Conservation (phyloP, 805 yeast genomes). For the Metschnikowia koreensis region DNA sequence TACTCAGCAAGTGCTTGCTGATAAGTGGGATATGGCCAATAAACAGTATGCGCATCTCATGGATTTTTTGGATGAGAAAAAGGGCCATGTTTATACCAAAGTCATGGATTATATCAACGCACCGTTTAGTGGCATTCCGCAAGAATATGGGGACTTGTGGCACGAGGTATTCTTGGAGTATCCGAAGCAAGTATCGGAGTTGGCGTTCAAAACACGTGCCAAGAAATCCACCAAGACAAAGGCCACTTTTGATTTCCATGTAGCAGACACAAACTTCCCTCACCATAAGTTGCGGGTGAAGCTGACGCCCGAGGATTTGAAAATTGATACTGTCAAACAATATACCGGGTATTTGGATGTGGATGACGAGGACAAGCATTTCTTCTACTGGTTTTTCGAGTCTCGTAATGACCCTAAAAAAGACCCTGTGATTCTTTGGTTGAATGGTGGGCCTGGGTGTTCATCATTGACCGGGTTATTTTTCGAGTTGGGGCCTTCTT, state of each 20-base stretch:
- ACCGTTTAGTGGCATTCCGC: slow-evolving; percentile 49
- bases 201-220: slow-evolving; percentile 53
- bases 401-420: slow-evolving; percentile 64
- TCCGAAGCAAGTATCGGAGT: slow-evolving; percentile 51
- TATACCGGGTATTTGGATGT: slow-evolving; percentile 84
- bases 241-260: slow-evolving; percentile 37
- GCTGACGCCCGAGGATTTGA: slow-evolving; percentile 41
- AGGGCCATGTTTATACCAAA: slow-evolving; percentile 36
- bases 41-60: slow-evolving; percentile 14
- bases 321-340: slow-evolving; percentile 80
- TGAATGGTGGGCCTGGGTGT: slow-evolving; percentile 97
- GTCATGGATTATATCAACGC: slow-evolving; percentile 53
- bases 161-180: slow-evolving; percentile 58
- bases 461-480: slow-evolving; percentile 87
- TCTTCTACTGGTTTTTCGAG: slow-evolving; percentile 93
- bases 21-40: slow-evolving; percentile 11
- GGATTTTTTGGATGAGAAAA: slow-evolving; percentile 14
- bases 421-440: slow-evolving; percentile 89
- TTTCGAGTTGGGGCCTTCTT: slow-evolving; percentile 89
- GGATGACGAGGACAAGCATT: slow-evolving; percentile 78
- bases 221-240: slow-evolving; percentile 29
- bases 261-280: slow-evolving; percentile 37
- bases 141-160: slow-evolving; percentile 55
- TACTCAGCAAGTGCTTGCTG: slow-evolving; percentile 13
- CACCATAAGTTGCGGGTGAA: slow-evolving; percentile 27